Evolutionary conservation across 805 yeast species (phyloP), one percentile per base, ranked within the genome.

Genomic region (Zygotorulaspora chibaensis): DNA sequence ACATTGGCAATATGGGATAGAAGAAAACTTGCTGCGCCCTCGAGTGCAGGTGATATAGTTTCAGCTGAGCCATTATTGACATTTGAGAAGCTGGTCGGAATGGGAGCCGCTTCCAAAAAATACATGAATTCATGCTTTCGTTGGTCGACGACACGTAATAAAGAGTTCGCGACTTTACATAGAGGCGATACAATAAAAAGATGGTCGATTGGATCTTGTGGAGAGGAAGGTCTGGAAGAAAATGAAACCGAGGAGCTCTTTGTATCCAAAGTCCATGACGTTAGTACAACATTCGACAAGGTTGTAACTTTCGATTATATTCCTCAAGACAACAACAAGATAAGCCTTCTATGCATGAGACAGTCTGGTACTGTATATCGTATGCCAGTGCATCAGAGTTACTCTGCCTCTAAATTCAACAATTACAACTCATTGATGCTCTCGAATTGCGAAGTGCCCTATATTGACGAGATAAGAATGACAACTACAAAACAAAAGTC

Each of bases 351-450:
- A 25, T 89, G 97, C 63, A 84, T 90, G 84, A 72, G 96, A 52
- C 95, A 87, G 57, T 85, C 95, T 1, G 97, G 97, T 3, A 83
- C 87, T 43, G 81, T 89, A 0, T 89, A 85, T 64, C 73, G 84
- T 47, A 86, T 86, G 90, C 77, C 83, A 0, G 85, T 83, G 0
- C 66, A 71, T 1, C 91, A 86, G 59, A 76, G 84, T 40, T 81
- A 81, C 27, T 79, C 80, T 30, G 72, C 81, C 8, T 61, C 84
- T 8, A 71, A 70, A 12, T 84, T 89, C 64, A 85, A 81, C 54
- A 79, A 91, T 0, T 76, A 72, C 54, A 85, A 85, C 57, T 87
- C 83, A 44, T 64, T 85, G 29, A 69, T 82, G 3, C 67, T 81
- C 37, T 69, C 81, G 2, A 87, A 63, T 31, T 63, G 58, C 40